These are phyloP conservation scores for Mycena leptocephala DNA, from an alignment of 768 basidiomycete species.

Conservation along the genomic window DNA sequence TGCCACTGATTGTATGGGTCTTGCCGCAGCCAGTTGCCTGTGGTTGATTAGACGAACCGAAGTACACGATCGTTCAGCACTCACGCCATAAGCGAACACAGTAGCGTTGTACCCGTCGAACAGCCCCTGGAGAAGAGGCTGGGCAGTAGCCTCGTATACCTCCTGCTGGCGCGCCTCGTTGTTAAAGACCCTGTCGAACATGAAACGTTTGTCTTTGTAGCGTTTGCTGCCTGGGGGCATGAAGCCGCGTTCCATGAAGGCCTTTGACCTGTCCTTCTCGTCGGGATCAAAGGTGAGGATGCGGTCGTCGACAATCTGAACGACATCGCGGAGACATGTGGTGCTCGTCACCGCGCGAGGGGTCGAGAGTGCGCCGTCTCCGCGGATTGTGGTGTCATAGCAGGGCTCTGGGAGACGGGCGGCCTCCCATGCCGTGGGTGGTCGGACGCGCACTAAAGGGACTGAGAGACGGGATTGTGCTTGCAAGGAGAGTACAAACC, in stretches of 20 bases:
- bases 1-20: constrained; percentile 98
- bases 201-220: constrained; percentile 97
- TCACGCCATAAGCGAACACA: constrained; percentile 97
- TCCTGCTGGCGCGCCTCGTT: constrained; percentile 87
- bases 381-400: constrained; percentile 80
- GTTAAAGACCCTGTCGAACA: constrained; percentile 95
- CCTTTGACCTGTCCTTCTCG: constrained; percentile 85
- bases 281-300: constrained; percentile 97
- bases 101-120: constrained; percentile 98
- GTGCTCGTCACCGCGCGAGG: constrained; percentile 70
- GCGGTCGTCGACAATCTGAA: constrained; percentile 94
- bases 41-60: constrained; percentile 29
- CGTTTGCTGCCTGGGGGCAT: constrained; percentile 91
- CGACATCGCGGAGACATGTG: constrained; percentile 80
- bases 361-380: constrained; percentile 90
- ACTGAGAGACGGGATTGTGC: constrained; percentile 34
- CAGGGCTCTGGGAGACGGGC: constrained; percentile 85
- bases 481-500: constrained; percentile 59
- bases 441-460: constrained; percentile 89
- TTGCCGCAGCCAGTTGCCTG: constrained; percentile 99
- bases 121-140: constrained; percentile 87
- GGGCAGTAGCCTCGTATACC: constrained; percentile 90
- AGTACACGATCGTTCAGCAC: constrained; percentile 46
- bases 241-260: constrained; percentile 90
- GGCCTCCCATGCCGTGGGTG: constrained; percentile 89